Evolutionary conservation across 2,329 filamentous ascomycete genomes (phyloP).

Genomic region (Colletotrichum ledebouriae): DNA sequence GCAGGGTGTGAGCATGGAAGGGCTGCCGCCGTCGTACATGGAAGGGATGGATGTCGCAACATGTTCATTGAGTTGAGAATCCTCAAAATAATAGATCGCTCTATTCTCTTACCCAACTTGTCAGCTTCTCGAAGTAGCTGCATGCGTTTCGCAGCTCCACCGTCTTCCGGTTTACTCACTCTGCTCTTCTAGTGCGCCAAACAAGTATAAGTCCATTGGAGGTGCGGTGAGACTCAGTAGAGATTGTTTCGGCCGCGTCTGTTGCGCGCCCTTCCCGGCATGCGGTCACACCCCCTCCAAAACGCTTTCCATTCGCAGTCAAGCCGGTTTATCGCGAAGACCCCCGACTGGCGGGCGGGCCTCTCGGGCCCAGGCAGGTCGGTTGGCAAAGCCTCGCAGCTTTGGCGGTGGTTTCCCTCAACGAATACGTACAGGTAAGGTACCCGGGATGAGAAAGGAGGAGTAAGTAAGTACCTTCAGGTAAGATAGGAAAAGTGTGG

Average conservation of each 20-base stretch:
- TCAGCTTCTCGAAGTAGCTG: background rate
- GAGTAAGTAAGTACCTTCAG: constrained; percentile 3
- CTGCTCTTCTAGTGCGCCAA: no score
- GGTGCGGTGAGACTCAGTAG: constrained; percentile 18
- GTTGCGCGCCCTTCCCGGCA: constrained; percentile 27
- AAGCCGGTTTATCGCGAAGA: constrained; percentile 21
- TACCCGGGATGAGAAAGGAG: constrained; percentile 18
- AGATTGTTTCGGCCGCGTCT: constrained; percentile 7
- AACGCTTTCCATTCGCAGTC: constrained; percentile 7
- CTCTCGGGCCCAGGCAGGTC: constrained; percentile 2
- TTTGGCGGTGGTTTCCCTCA: constrained; percentile 24
- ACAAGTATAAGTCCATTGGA: background rate
- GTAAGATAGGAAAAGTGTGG: background rate
- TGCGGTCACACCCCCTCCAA: constrained; percentile 11
- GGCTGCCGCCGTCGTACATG: background rate
- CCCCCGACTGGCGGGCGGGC: constrained; percentile 30
- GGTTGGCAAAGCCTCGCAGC: constrained; percentile 5
- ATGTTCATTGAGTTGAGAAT: background rate
- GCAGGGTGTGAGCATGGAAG: constrained; percentile 25
- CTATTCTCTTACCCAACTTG: no score
- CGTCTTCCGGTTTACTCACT: no score
- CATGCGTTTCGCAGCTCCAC: no score
- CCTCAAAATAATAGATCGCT: no score
- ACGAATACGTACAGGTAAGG: constrained; percentile 20
- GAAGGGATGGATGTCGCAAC: background rate